Conservation (phyloP, 176 grass and related monocot species). For the Bothriochloa decipiens region DNA sequence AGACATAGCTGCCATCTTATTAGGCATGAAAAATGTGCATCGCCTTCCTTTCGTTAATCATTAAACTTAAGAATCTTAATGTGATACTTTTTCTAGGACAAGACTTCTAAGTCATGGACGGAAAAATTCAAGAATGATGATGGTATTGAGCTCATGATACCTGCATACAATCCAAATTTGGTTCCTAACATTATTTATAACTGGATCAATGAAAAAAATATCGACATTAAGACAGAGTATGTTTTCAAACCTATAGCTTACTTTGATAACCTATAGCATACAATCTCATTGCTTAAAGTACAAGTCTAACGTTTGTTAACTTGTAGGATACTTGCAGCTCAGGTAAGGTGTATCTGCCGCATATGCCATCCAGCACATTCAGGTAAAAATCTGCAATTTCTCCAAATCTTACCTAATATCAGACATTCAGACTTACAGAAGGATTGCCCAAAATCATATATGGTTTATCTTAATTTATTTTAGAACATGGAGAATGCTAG, state of each 20-base stretch:
- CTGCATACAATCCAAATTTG: not conserved
- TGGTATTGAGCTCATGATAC: not conserved
- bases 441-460: not conserved
- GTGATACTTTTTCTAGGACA: not conserved
- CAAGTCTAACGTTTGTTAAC: not conserved
- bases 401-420: not conserved
- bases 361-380: not conserved
- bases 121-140: too few relatives aligned
- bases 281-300: not conserved
- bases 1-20: too few relatives aligned
- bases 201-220: not conserved
- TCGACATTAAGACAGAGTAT: not conserved
- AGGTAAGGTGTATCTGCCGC: not conserved
- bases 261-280: not conserved
- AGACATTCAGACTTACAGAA: not conserved
- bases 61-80: not conserved
- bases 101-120: not conserved
- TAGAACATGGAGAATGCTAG: not conserved
- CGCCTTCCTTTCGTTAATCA: too few relatives aligned
- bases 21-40: too few relatives aligned
- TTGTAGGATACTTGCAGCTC: not conserved
- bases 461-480: not conserved
- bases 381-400: not conserved
- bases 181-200: not conserved
- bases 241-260: not conserved